phyloP scores from a whole-genome alignment of 805 yeast species.

The Kregervanrija fluxuum region DNA sequence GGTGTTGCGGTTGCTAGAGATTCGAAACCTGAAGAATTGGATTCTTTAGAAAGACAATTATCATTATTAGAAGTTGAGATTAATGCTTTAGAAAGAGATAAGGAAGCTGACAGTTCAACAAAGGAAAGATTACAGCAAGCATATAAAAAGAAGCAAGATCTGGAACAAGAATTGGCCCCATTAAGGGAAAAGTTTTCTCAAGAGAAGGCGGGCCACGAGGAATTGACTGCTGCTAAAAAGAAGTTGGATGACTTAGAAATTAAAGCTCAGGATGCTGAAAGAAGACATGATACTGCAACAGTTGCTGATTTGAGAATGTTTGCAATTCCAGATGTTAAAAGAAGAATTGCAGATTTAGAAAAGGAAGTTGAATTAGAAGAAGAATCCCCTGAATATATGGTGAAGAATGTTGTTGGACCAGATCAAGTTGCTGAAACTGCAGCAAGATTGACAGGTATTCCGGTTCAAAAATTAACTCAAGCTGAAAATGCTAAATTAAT shows the following conservation, averaged over 20 bases:
- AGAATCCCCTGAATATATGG: constrained; percentile 43
- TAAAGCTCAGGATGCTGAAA: constrained; percentile 94
- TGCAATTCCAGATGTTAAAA: constrained; percentile 89
- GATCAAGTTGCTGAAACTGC: constrained; percentile 84
- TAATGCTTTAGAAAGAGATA: constrained; percentile 93
- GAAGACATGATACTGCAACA: constrained; percentile 89
- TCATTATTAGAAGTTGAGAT: constrained; percentile 92
- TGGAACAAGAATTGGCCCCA: constrained; percentile 82
- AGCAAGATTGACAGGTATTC: constrained; percentile 94
- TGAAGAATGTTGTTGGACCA: constrained; percentile 84
- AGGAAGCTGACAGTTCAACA: constrained; percentile 74
- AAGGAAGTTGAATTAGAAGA: constrained; percentile 62
- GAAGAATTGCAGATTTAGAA: constrained; percentile 71
- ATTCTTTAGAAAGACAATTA: constrained; percentile 85
- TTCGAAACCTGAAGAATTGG: constrained; percentile 95
- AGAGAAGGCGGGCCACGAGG: constrained; percentile 88
- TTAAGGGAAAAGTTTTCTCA: constrained; percentile 76
- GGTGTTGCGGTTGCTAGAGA: constrained; percentile 97
- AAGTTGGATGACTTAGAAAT: constrained; percentile 87
- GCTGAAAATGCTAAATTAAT: constrained; percentile 92
- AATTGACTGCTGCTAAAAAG: constrained; percentile 80
- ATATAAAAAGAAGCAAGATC: constrained; percentile 65
- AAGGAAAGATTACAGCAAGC: constrained; percentile 82
- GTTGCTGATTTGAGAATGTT: constrained; percentile 95
- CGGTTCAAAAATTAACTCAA: constrained; percentile 88